These are phyloP conservation scores for Arctium minus DNA, from an alignment of 129 eudicot genomes.

Conservation along the genomic window DNA sequence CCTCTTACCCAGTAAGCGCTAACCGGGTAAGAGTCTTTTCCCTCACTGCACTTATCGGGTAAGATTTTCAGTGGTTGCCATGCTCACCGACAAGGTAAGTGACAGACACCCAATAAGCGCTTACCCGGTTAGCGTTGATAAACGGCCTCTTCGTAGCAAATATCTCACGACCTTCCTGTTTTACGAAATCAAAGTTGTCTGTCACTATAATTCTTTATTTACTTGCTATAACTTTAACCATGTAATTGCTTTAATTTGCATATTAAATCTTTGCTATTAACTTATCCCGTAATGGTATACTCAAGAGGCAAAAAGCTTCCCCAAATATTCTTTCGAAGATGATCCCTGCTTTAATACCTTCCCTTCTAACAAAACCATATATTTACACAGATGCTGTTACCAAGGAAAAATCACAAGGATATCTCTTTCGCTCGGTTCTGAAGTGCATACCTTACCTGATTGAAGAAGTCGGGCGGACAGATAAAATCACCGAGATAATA, in stretches of 20 bases:
- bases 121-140: no score
- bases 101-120: no score
- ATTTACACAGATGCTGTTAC: slow-evolving; percentile 73
- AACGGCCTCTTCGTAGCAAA: not conserved
- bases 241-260: no score
- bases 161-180: no score
- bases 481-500: slow-evolving; percentile 88
- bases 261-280: not conserved
- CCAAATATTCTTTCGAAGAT: not conserved
- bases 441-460: slow-evolving; percentile 94
- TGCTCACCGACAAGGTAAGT: no score
- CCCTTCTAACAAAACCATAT: slow-evolving; percentile 8
- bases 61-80: no score
- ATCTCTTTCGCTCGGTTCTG: slow-evolving; percentile 88
- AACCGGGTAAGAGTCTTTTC: not conserved
- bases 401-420: slow-evolving; percentile 93
- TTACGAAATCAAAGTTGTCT: no score
- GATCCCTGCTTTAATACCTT: not conserved
- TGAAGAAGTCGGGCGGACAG: slow-evolving; percentile 96
- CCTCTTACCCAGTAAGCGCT: not conserved
- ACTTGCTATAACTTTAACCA: no score
- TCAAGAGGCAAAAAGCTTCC: not conserved
- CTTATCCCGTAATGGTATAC: not conserved
- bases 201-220: no score
- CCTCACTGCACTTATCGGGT: no score